Conservation (phyloP, 805 yeast species). For the Saturnispora halmiae region DNA sequence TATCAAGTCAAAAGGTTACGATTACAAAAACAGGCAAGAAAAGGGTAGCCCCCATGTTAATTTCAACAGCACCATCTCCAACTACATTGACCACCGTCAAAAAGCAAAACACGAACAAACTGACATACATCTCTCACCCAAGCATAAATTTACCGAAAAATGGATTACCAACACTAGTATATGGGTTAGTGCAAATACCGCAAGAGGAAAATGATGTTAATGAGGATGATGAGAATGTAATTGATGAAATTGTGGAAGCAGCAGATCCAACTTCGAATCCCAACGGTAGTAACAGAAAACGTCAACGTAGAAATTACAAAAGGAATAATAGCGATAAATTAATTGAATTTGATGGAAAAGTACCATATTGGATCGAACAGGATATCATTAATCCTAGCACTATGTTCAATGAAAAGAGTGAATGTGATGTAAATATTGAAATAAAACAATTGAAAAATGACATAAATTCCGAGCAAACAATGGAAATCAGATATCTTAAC, state of each 20-base stretch:
- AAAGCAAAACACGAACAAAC: background rate
- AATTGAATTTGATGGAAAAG: constrained; percentile 1
- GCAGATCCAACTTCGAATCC: constrained; percentile 23
- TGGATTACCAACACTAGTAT: constrained; percentile 57
- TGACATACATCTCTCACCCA: constrained; percentile 8
- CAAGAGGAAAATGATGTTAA: constrained; percentile 23
- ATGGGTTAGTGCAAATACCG: constrained; percentile 41
- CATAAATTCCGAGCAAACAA: constrained; percentile 11
- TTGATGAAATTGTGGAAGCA: constrained; percentile 34
- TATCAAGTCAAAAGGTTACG: constrained; percentile 39
- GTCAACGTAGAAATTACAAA: constrained; percentile 20
- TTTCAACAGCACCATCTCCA: constrained; percentile 36
- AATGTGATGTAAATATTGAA: constrained; percentile 21
- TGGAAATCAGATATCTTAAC: constrained; percentile 19
- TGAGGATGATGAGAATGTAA: constrained; percentile 34
- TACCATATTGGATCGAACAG: constrained; percentile 22
- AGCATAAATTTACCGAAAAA: constrained; percentile 41
- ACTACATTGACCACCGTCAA: background rate
- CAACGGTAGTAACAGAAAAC: constrained; percentile 15
- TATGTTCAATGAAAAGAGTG: constrained; percentile 23
- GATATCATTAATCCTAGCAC: constrained; percentile 22
- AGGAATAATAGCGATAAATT: constrained; percentile 1
- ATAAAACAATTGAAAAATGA: constrained; percentile 13
- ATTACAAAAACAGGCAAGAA: constrained; percentile 70
- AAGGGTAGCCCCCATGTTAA: constrained; percentile 61